phyloP scores from a whole-genome alignment of 208 protist species.

The Leishmania tropica region DNA sequence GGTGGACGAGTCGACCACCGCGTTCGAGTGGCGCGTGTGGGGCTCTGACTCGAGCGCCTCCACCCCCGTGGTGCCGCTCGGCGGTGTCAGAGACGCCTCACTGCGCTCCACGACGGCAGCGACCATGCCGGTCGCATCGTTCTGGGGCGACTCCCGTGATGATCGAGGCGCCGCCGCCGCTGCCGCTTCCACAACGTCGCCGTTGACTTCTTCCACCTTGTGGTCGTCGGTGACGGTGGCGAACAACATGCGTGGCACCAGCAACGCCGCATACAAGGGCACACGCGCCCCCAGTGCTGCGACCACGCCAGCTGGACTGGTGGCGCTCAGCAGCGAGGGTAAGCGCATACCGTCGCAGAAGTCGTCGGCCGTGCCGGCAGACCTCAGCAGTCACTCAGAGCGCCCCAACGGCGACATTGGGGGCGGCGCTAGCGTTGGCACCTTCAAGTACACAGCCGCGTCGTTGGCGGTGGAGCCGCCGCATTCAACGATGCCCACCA shows the following conservation, averaged over 20 bases:
- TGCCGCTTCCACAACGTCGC: background rate
- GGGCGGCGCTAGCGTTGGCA: background rate
- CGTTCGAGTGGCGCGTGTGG: slow-evolving; percentile 12
- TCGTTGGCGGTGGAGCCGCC: background rate
- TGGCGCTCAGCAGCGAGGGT: background rate
- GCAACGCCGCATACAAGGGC: background rate
- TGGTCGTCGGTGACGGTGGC: slow-evolving; percentile 1
- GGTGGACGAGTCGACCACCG: background rate
- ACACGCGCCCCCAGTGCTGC: background rate
- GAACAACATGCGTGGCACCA: background rate
- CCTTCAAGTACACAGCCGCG: background rate
- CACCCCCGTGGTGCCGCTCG: background rate
- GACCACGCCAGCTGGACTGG: background rate
- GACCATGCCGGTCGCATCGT: background rate
- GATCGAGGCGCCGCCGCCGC: background rate
- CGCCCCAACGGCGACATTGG: background rate
- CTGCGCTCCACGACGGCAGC: background rate
- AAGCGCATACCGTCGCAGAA: background rate
- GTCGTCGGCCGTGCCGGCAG: background rate
- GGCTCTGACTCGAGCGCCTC: background rate
- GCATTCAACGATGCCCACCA: background rate
- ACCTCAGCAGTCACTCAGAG: background rate
- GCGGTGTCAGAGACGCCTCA: background rate
- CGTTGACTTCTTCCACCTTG: background rate
- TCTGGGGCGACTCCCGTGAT: background rate